Base-by-base conservation (phyloP, 345 rosid species). In the Citrus reticulata region DNA sequence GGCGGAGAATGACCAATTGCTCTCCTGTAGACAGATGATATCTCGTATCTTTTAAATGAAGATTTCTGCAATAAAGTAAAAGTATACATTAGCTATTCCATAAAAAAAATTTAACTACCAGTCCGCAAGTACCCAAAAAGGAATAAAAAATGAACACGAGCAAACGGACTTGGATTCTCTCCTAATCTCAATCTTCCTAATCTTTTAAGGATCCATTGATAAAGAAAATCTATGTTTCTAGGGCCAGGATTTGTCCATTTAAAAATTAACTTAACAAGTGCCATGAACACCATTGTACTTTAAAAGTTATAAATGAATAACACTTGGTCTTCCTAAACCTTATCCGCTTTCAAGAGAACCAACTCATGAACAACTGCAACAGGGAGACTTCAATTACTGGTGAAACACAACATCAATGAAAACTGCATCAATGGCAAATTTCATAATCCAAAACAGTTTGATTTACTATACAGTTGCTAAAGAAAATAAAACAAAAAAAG, bases 1-100 rank as follows among this genome's bases (percentile, higher is more conserved):
- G 99, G 98, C 40, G 99, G 94, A 61, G 99, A 91, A 91, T 86
- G 99, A 74, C 99, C 99, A 77, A 95, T 87, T 69, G 97, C 95
- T 90, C 89, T 91, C 78, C 99, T 90, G 82, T 91, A 91, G 66
- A 93, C 99, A 62, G 83, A 85, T 72, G 98, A 88, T 82, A 91
- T 86, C 85, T 93, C 99, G 80, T 91, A 95, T 17, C 97, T 83
- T 79, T 93, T 93, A 87, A 93, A 93, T 58, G 99, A 90, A 81
- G 87, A 87, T 91, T 90, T 92, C 99, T 95, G 83, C 82, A 87
- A 69, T 51, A 70, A 84, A 72, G 32, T 14, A 42, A 78, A 55
- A 70, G 67, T 65, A 66, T 20, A 61, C 62, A 7, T 63, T 29
- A 76, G 74, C 76, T 30, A 62, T 61, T 66, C 49, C 58, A 20